These are phyloP conservation scores for Leccinellum rugosiceps DNA, from an alignment of 768 basidiomycete species.

Conservation along the genomic window DNA sequence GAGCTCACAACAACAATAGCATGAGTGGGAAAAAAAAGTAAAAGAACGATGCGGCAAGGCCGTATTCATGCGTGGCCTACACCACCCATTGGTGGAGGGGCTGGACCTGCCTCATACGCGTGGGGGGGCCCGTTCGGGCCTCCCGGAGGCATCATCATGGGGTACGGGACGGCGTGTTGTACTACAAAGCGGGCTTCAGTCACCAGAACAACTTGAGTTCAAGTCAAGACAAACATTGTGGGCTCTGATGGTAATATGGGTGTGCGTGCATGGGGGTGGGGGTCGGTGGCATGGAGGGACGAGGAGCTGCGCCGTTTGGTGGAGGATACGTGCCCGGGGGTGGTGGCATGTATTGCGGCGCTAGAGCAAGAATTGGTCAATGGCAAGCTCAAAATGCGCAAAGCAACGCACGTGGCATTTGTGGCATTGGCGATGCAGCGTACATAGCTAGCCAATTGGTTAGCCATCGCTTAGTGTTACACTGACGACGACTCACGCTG, in stretches of 20 bases:
- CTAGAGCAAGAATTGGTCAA: slow-evolving; percentile 31
- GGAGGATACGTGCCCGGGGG: slow-evolving; percentile 75
- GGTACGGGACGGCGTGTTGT: slow-evolving; percentile 82
- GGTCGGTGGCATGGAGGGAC: slow-evolving; percentile 90
- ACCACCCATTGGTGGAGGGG: slow-evolving; percentile 76
- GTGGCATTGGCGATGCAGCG: slow-evolving; percentile 73
- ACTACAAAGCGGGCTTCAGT: slow-evolving; percentile 47
- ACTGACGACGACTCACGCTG: slow-evolving; percentile 26
- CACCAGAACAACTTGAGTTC: slow-evolving; percentile 12
- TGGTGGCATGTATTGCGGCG: slow-evolving; percentile 76
- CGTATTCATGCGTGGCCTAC: slow-evolving; percentile 52
- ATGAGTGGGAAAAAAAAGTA: slow-evolving; percentile 5
- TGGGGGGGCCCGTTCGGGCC: slow-evolving; percentile 62
- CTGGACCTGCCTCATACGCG: slow-evolving; percentile 68
- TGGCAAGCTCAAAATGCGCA: neutral
- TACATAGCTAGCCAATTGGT: slow-evolving; percentile 63
- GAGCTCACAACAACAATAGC: slow-evolving; percentile 29
- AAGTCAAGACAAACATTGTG: slow-evolving; percentile 59
- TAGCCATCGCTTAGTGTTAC: neutral
- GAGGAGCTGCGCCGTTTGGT: slow-evolving; percentile 73
- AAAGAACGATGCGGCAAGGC: slow-evolving; percentile 9
- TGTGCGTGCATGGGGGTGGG: slow-evolving; percentile 86
- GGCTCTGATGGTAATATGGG: slow-evolving; percentile 86
- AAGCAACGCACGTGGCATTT: slow-evolving; percentile 75
- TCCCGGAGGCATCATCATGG: slow-evolving; percentile 85